Evolutionary conservation across 2,329 filamentous ascomycete species (phyloP), one percentile per base, ranked within the genome.

Genomic region (Incumbomyces lentus): DNA sequence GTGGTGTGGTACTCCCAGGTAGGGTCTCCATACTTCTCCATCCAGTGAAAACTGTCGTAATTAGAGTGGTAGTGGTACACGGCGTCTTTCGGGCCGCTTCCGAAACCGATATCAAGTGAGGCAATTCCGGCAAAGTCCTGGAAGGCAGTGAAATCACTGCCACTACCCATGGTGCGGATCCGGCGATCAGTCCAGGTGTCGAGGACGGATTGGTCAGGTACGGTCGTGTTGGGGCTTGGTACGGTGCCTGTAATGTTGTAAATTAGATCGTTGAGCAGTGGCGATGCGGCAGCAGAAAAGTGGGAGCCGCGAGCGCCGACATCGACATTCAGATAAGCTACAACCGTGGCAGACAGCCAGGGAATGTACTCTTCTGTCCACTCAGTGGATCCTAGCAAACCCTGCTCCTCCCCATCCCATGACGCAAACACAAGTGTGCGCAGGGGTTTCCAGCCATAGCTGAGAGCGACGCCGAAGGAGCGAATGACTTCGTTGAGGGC

Each of bases 221-320:
- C 61, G 0, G 81, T 86, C 61, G 92, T 85, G 60, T 93, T 89
- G 0, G 86, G 80, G 0, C 81, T 84, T 2, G 70, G 75, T 1
- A 90, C 77, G 12, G 76, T 62, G 10, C 69, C 65, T 0, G 81
- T 79, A 36, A 46, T 26, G 5, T 59, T 51, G 43, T 49, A 55
- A 26, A 58, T 55, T 36, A 69, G 60, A 13, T 56, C 49, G 49
- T 69, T 66, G 1, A 70, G 57, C 35, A 68, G 63, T 3, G 68
- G 68, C 2, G 65, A 63, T 3, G 66, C 66, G 7, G 60, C 56
- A 18, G 68, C 47, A 6, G 59, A 60, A 3, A 61, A 68, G 5
- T 65, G 59, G 3, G 63, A 67, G 0, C 72, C 72, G 5, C 66
- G 64, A 2, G 68, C 66, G 0, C 69, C 73, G 2, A 72, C 63